Conservation (phyloP, 306 rosid species). For the Gillenia trifoliata region DNA sequence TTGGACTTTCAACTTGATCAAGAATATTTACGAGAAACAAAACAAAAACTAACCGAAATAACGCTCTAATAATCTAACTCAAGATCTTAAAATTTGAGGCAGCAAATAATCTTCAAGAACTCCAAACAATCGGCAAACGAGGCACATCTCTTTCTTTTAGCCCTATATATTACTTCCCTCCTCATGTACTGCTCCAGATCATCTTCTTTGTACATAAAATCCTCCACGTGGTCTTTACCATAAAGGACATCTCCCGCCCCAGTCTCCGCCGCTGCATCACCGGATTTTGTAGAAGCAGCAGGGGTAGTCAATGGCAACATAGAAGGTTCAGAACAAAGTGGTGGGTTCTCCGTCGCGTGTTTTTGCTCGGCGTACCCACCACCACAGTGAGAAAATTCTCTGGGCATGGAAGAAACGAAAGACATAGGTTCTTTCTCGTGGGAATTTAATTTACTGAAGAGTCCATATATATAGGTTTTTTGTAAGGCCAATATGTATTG, state of each 20-base stretch:
- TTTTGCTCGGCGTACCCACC: background rate
- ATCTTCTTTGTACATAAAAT: constrained; percentile 25
- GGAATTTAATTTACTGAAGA: background rate
- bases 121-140: constrained; percentile 15
- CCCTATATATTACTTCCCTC: constrained; percentile 13
- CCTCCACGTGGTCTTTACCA: constrained; percentile 28
- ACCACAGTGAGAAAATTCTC: background rate
- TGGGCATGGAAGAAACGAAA: background rate
- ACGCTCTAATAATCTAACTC: background rate
- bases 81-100: background rate
- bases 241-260: constrained; percentile 22
- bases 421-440: background rate
- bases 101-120: constrained; percentile 18
- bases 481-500: background rate
- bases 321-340: background rate
- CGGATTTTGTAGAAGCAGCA: background rate
- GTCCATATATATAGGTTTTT: background rate
- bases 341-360: background rate
- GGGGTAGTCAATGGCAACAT: background rate
- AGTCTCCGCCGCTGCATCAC: background rate
- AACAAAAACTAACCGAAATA: background rate
- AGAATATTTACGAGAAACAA: too few species aligned
- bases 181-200: constrained; percentile 26
- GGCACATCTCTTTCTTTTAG: constrained; percentile 1
- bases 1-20: background rate